Conservation (phyloP, 257 asterid genomes). For the Hygrophila difformis region DNA sequence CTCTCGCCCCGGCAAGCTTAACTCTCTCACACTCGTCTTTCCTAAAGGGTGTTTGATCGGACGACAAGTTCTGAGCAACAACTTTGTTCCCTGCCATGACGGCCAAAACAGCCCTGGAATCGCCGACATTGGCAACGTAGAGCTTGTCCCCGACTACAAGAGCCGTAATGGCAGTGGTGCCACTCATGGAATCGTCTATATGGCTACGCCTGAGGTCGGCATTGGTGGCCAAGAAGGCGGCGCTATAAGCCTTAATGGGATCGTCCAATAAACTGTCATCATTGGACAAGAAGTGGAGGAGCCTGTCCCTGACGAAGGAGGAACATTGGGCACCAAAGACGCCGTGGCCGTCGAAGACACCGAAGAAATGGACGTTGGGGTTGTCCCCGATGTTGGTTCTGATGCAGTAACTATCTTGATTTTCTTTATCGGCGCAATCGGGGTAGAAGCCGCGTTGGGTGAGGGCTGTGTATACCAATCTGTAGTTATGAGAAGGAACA, state of each 20-base stretch:
- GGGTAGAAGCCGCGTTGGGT: constrained; percentile 82
- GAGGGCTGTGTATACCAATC: constrained; percentile 56
- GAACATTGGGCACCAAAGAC: constrained; percentile 72
- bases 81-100: constrained; percentile 60
- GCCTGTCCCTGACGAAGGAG: constrained; percentile 61
- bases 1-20: constrained; percentile 85
- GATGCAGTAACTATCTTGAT: constrained; percentile 76
- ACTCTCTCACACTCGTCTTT: constrained; percentile 88
- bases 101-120: constrained; percentile 79
- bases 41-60: constrained; percentile 85
- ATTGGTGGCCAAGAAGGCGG: constrained; percentile 61
- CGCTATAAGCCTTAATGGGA: constrained; percentile 66
- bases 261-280: constrained; percentile 65
- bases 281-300: constrained; percentile 44
- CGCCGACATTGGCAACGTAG: constrained; percentile 92
- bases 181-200: constrained; percentile 93
- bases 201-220: constrained; percentile 67
- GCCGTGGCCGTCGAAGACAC: constrained; percentile 97
- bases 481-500: constrained; percentile 68
- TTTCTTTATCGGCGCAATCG: constrained; percentile 75
- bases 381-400: constrained; percentile 57
- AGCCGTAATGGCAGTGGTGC: constrained; percentile 85
- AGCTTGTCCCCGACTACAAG: constrained; percentile 63
- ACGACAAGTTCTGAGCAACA: constrained; percentile 63
- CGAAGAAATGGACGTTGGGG: constrained; percentile 89